Conservation (phyloP, 108 stramenopile genomes). For the Skeletonema tropicum region DNA sequence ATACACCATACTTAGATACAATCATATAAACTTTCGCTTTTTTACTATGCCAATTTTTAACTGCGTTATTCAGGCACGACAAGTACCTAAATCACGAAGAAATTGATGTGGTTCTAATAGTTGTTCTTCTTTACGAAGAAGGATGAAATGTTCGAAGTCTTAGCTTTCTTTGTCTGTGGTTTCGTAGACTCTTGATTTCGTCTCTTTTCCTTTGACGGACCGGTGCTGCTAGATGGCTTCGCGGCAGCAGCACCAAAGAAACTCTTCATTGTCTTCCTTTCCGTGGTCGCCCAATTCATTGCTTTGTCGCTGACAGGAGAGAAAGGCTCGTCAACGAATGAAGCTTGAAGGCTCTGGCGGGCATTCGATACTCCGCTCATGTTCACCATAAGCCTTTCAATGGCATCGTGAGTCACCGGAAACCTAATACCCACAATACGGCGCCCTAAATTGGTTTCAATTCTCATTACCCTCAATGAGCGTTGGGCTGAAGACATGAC, state of each 20-base stretch:
- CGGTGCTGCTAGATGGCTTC: neutral
- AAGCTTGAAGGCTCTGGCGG: conserved; percentile 14
- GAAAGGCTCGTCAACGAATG: conserved; percentile 47
- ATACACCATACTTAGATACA: neutral
- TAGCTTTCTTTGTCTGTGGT: conserved; percentile 3
- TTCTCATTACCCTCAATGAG: conserved; percentile 55
- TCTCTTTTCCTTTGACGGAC: neutral
- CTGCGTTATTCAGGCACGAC: neutral
- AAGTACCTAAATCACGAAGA: neutral
- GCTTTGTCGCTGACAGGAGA: conserved; percentile 40
- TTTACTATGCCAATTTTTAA: neutral
- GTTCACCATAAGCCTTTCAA: conserved; percentile 32
- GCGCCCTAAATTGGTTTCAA: conserved; percentile 28
- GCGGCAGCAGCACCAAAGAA: conserved; percentile 44
- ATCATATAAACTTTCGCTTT: neutral
- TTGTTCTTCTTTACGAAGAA: conserved; percentile 22
- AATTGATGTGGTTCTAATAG: neutral
- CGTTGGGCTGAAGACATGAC: conserved; percentile 32
- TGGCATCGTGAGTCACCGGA: conserved; percentile 45
- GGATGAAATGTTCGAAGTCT: conserved; percentile 9
- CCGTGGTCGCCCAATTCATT: conserved; percentile 47
- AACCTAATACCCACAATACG: conserved; percentile 65
- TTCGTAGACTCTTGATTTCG: conserved; percentile 10
- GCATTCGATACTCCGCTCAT: conserved; percentile 27
- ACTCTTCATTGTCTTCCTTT: conserved; percentile 62